Conservation (phyloP, 169 alveolate genomes). For the Eimeria mitis region DNA sequence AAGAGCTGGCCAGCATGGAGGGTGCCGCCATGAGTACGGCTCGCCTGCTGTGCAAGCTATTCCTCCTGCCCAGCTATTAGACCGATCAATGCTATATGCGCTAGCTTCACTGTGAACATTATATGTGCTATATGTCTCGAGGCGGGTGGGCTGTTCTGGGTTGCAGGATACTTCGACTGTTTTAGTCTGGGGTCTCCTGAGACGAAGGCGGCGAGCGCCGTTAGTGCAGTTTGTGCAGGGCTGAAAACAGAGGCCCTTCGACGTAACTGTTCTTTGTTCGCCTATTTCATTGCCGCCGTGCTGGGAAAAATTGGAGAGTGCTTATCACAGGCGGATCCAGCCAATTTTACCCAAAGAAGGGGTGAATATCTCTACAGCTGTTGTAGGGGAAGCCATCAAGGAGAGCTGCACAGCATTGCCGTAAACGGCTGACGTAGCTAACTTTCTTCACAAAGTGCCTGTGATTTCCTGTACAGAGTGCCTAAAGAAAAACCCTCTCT, state of each 20-base stretch:
- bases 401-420: neutral
- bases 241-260: neutral
- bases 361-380: neutral
- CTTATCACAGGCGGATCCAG: neutral
- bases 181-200: neutral
- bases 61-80: neutral
- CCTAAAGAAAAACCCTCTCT: neutral
- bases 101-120: neutral
- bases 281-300: neutral
- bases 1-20: neutral
- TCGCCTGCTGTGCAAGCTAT: neutral
- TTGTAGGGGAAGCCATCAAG: neutral
- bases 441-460: neutral
- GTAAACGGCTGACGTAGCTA: neutral
- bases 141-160: neutral
- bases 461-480: conserved; percentile 1
- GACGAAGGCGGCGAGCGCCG: conserved; percentile 4
- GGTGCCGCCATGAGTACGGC: conserved; percentile 4
- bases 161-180: conserved; percentile 24
- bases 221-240: neutral
- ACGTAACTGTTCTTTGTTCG: conserved; percentile 26
- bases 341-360: neutral
- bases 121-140: neutral
- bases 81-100: neutral
- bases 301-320: conserved; percentile 13